Conservation (phyloP, 2,329 filamentous ascomycete species). For the Hirsutella rhossiliensis region DNA sequence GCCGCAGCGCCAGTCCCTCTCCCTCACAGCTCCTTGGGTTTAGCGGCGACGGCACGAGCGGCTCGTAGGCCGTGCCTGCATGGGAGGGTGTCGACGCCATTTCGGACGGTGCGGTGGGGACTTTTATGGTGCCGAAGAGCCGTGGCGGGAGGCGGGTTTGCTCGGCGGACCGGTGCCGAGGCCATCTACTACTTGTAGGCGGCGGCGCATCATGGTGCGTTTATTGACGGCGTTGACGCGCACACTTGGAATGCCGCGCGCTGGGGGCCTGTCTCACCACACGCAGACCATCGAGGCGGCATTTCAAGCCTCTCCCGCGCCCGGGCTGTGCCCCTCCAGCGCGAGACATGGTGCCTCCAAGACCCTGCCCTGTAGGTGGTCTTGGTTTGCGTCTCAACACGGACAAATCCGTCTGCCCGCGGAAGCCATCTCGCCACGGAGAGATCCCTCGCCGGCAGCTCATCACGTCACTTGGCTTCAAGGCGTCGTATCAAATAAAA, state of each 20-base stretch:
- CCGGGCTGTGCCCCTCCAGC: no score
- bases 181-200: no score
- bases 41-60: conserved; percentile 15
- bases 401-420: no score
- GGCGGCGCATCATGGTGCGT: background rate
- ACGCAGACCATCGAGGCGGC: background rate
- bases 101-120: background rate
- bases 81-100: background rate
- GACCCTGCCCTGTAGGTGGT: no score
- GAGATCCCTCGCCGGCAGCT: no score
- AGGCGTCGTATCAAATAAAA: no score
- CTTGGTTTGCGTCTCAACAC: no score
- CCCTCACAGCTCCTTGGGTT: conserved; percentile 9
- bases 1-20: background rate
- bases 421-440: no score
- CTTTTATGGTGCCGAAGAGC: background rate
- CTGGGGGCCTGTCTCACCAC: background rate
- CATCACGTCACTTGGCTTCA: no score
- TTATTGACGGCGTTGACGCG: background rate
- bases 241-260: background rate
- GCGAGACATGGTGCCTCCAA: no score
- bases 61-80: conserved; percentile 6
- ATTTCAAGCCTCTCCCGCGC: background rate
- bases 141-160: no score
- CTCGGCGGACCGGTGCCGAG: no score